Evolutionary conservation across 371 early-diverging fungal genomes (phyloP).

Genomic region (Batrachochytrium dendrobatidis): DNA sequence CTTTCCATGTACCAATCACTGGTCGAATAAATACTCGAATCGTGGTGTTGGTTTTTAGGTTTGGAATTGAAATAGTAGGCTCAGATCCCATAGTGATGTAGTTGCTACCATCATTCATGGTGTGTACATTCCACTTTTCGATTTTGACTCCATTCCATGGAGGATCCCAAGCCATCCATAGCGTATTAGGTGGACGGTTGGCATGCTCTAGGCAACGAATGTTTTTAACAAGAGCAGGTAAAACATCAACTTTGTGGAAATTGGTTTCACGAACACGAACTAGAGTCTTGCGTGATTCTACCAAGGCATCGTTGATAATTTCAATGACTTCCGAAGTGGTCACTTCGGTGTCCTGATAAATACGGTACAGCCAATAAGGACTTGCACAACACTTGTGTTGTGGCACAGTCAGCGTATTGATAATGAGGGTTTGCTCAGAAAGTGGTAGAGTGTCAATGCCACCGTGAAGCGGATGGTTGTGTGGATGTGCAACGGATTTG

Average conservation of each 20-base stretch:
- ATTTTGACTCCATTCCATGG: conserved; percentile 33
- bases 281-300: conserved; percentile 17
- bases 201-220: conserved; percentile 20
- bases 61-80: background rate
- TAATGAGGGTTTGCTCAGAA: conserved; percentile 27
- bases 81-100: background rate
- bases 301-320: conserved; percentile 21
- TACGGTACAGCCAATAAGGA: conserved; percentile 45
- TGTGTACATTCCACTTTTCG: conserved; percentile 27
- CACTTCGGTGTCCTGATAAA: conserved; percentile 45
- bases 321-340: conserved; percentile 24
- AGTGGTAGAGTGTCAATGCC: conserved; percentile 31
- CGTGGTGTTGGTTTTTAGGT: background rate
- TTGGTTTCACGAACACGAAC: background rate
- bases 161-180: conserved; percentile 35
- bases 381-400: conserved; percentile 38
- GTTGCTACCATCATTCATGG: conserved; percentile 5
- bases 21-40: background rate
- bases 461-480: conserved; percentile 23
- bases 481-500: conserved; percentile 28
- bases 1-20: conserved; percentile 12
- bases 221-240: conserved; percentile 14
- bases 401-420: conserved; percentile 27
- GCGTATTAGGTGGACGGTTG: conserved; percentile 18
- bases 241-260: conserved; percentile 9